Evolutionary conservation across 2,329 filamentous ascomycete genomes (phyloP).

Genomic region (Fusarium brachygibbosum): DNA sequence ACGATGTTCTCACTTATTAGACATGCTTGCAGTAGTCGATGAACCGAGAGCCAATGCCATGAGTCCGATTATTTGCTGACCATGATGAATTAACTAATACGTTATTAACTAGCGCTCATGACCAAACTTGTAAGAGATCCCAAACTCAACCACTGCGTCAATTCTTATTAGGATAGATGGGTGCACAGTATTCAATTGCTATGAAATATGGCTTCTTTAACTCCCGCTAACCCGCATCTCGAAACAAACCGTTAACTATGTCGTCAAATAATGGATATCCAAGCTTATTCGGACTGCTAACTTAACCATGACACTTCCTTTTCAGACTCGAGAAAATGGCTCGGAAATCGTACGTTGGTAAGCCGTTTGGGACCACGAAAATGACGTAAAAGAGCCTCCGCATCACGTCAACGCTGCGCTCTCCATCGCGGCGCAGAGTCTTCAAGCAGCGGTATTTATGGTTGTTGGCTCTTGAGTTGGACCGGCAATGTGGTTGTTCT

Average conservation of each 20-base stretch:
- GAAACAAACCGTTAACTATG: constrained; percentile 12
- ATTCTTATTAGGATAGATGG: neutral
- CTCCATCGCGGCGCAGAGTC: constrained; percentile 8
- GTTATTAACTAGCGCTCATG: neutral
- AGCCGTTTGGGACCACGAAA: constrained; percentile 11
- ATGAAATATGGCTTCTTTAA: constrained; percentile 28
- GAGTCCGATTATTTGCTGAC: constrained; percentile 32
- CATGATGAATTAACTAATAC: constrained; percentile 9
- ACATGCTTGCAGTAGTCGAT: constrained; percentile 4
- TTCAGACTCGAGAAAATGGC: neutral
- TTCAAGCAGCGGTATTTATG: constrained; percentile 11
- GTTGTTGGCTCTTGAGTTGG: constrained; percentile 24
- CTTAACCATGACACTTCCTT: neutral
- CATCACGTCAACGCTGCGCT: constrained; percentile 37
- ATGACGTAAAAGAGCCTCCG: constrained; percentile 33
- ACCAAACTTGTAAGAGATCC: neutral
- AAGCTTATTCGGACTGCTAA: neutral
- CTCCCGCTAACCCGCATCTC: constrained; percentile 33
- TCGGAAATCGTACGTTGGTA: constrained; percentile 27
- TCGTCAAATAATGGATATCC: constrained; percentile 8
- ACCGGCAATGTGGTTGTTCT: constrained; percentile 22
- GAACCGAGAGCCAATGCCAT: constrained; percentile 26
- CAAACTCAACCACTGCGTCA: neutral
- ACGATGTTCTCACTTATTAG: neutral
- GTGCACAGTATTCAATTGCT: constrained; percentile 6